Evolutionary conservation across 306 rosid species (phyloP).

Genomic region (Cucumis cinereus): DNA sequence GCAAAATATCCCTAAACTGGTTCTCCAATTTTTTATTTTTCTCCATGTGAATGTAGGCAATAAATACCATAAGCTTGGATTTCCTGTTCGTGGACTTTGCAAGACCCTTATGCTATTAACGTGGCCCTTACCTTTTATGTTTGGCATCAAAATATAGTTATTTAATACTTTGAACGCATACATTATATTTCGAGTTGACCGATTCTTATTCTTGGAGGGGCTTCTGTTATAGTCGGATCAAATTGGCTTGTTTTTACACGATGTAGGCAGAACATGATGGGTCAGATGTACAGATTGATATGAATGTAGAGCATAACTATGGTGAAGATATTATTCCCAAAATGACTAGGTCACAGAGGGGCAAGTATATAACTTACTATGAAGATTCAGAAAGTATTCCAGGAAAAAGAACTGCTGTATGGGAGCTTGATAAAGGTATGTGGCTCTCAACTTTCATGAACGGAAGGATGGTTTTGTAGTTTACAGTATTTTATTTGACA

Average conservation of each 20-base stretch:
- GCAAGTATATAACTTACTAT: constrained; percentile 75
- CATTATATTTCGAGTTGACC: background rate
- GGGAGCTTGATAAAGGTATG: constrained; percentile 96
- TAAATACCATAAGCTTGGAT: background rate
- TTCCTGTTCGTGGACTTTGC: background rate
- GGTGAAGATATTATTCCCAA: constrained; percentile 67
- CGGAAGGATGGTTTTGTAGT: background rate
- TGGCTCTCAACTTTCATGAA: background rate
- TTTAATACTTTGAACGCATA: background rate
- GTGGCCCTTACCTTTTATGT: background rate
- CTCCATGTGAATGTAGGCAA: background rate
- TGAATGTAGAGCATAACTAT: constrained; percentile 60
- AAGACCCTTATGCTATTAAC: background rate
- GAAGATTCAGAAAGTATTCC: constrained; percentile 90
- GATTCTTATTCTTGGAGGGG: background rate
- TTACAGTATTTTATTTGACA: background rate
- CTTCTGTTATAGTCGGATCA: background rate
- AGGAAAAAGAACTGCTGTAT: constrained; percentile 87
- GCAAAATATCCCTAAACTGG: background rate
- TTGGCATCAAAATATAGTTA: background rate
- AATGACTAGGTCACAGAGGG: constrained; percentile 62
- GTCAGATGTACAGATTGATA: constrained; percentile 65
- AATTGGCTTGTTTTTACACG: background rate
- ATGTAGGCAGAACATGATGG: constrained; percentile 91
- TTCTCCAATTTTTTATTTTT: background rate